Evolutionary conservation across 306 rosid species (phyloP).

Genomic region (Trifolium subterraneum): DNA sequence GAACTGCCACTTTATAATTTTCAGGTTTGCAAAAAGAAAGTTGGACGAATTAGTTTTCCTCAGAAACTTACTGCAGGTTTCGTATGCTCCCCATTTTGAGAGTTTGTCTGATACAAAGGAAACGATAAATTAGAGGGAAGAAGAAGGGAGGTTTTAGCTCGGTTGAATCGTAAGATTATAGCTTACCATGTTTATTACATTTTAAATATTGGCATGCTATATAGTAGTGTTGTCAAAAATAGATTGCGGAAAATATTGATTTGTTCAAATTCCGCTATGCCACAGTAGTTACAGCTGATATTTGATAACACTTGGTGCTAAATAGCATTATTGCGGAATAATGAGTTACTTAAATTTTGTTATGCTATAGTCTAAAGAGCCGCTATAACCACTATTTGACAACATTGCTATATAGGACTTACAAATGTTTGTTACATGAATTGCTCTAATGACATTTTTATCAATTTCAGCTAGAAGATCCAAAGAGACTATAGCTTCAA

Average conservation of each 20-base stretch:
- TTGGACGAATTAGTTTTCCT: slow-evolving; percentile 83
- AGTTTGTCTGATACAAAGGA: slow-evolving; percentile 66
- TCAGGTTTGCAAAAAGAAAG: slow-evolving; percentile 89
- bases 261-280: neutral
- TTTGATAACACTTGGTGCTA: neutral
- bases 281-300: neutral
- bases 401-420: neutral
- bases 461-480: slow-evolving; percentile 64
- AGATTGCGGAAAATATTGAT: neutral
- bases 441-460: slow-evolving; percentile 13
- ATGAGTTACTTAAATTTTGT: neutral
- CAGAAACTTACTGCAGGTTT: slow-evolving; percentile 71
- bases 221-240: neutral
- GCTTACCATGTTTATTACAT: neutral
- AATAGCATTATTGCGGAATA: neutral
- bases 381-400: neutral
- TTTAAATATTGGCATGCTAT: neutral
- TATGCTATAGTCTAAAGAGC: neutral
- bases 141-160: slow-evolving; percentile 74
- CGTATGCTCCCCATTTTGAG: slow-evolving; percentile 88
- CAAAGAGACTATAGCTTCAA: slow-evolving; percentile 51
- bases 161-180: slow-evolving; percentile 63
- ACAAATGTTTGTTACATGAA: slow-evolving; percentile 25
- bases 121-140: slow-evolving; percentile 83
- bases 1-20: slow-evolving; percentile 23